A percentile compares a stretch with the other conserved stretches of the same genome.
Conservation (phyloP, 2,329 filamentous ascomycete genomes). For the Scytalidium lignicola region DNA sequence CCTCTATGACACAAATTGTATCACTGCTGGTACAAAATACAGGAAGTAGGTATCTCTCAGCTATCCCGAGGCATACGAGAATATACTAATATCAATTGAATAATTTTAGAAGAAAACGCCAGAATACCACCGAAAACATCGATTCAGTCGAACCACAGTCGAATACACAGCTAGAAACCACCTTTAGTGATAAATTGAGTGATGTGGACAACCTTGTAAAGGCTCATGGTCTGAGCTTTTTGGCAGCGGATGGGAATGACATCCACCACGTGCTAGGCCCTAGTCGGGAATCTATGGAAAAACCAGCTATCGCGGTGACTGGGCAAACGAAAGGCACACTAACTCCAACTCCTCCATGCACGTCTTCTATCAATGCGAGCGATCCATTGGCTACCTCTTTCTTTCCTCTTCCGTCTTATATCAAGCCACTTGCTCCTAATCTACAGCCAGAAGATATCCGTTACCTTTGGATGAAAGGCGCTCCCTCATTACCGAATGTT, state of each 20-base stretch:
- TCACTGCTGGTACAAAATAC: background rate
- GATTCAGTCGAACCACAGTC: background rate
- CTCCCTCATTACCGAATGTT: conserved; percentile 65
- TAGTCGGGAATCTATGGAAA: background rate
- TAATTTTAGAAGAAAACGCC: background rate
- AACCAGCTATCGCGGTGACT: background rate
- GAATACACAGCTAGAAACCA: background rate
- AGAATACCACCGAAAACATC: background rate
- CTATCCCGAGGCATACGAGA: background rate
- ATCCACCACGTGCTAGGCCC: background rate
- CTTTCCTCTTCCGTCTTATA: background rate
- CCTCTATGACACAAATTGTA: background rate
- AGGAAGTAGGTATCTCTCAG: background rate
- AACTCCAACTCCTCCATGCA: background rate
- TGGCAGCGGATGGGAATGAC: background rate
- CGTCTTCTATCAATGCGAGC: too few relatives aligned
- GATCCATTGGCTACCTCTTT: background rate
- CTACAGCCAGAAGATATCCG: conserved; percentile 27
- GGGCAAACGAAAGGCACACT: background rate
- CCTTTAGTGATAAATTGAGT: background rate
- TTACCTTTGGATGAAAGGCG: conserved; percentile 77
- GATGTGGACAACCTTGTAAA: background rate
- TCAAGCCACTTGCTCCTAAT: background rate
- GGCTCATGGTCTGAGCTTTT: background rate
- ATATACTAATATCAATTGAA: background rate